Evolutionary conservation across 352 stramenopile genomes (phyloP), one percentile per base, ranked within the genome.

Genomic region (Vaucheria bursata): DNA sequence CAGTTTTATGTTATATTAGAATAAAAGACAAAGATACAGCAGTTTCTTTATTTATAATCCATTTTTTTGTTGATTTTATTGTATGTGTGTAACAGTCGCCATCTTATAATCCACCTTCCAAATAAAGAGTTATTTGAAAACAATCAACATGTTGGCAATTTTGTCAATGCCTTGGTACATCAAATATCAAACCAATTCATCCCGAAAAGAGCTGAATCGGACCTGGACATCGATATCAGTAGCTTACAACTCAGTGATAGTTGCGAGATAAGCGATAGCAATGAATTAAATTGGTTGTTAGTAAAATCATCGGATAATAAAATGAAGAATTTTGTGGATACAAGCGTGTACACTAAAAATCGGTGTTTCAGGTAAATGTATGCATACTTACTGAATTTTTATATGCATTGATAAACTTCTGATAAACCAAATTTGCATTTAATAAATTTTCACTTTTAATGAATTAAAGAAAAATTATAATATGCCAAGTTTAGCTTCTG

Each of bases 91-190:
- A 86, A 87, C 81, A 96, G 90, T 73, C 90, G 91, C 6, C 93
- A 97, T 82, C 81, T 96, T 73, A 93, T 97, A 49, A 87, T 97
- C n/a, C 86, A 93, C 71, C 85, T 97, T 0, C 88, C 89, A 6
- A 82, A 89, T 32, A 88, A 82, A 1, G 81, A 86, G 53, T 87
- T 96, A 6, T 97, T 97, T 74, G 77, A 32, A 0, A 78, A 91
- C 71, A 95, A 95, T 49, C 77, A 91, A 49, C 89, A 95, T 38
- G 89, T 82, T 31, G 90, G 90, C 72, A 64, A 88, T 88, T 95
- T 97, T 87, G 88, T 96, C 0, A 89, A 90, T 12, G 82, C 87
- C 64, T 87, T 95, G 7, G 87, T 96, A 50, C 5, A 5, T 50
- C 5, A 12, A 5, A 50, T 50, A 12, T 50, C 39, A 50, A 5